Evolutionary conservation across 805 yeast genomes (phyloP).

Genomic region (Teunomyces panamensis): DNA sequence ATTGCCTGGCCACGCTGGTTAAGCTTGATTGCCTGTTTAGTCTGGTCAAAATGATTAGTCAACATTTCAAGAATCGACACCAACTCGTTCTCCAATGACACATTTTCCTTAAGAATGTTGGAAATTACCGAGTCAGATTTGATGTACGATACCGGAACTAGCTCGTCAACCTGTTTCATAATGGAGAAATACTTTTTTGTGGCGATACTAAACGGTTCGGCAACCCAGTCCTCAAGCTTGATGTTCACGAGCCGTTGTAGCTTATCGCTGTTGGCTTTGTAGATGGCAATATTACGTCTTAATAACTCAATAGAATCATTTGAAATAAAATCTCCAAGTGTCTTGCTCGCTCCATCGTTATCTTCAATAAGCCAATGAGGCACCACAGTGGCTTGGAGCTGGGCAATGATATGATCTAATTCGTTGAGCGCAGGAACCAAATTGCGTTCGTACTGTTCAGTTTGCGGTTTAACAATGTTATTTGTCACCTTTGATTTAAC

Average conservation of each 20-base stretch:
- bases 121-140: constrained; percentile 17
- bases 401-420: constrained; percentile 22
- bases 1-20: constrained; percentile 27
- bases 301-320: constrained; percentile 27
- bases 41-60: constrained; percentile 82
- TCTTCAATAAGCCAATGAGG: constrained; percentile 19
- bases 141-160: constrained; percentile 14
- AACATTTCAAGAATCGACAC: constrained; percentile 67
- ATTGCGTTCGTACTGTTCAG: background rate
- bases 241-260: constrained; percentile 15
- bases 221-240: constrained; percentile 15
- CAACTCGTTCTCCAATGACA: constrained; percentile 60
- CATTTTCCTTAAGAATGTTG: constrained; percentile 38
- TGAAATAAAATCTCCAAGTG: constrained; percentile 34
- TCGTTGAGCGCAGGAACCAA: constrained; percentile 22
- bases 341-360: constrained; percentile 3
- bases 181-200: constrained; percentile 13
- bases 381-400: constrained; percentile 25
- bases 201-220: constrained; percentile 12
- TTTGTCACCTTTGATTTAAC: constrained; percentile 9
- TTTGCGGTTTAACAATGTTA: background rate
- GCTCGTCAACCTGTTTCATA: constrained; percentile 16
- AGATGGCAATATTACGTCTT: constrained; percentile 23
- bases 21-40: constrained; percentile 46
- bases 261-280: constrained; percentile 23